Percentiles rank a stretch among this genome's conserved stretches.
Evolutionary conservation across 345 rosid species (phyloP).

Genomic region (Salix viminalis): DNA sequence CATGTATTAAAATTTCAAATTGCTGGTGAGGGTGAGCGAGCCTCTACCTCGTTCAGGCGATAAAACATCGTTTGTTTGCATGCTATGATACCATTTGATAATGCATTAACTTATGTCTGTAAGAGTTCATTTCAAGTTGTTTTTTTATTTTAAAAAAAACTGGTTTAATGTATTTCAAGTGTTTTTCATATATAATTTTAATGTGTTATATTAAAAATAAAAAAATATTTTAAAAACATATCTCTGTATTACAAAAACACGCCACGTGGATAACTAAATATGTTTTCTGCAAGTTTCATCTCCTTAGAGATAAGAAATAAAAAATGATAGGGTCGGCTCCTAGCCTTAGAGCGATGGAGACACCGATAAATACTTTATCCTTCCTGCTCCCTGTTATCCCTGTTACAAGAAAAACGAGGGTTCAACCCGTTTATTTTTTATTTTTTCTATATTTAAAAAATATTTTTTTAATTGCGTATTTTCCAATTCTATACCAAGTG

Average conservation of each 20-base stretch:
- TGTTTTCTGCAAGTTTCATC: neutral
- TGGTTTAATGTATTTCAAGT: neutral
- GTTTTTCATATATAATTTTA: no score
- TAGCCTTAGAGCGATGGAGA: neutral
- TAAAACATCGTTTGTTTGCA: no score
- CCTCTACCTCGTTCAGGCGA: no score
- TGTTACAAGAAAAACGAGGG: neutral
- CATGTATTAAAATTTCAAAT: no score
- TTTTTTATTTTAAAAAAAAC: no score
- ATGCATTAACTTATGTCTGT: no score
- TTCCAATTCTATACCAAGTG: neutral
- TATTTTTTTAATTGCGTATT: neutral
- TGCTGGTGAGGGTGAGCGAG: no score
- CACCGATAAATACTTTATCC: neutral
- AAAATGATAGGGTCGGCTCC: neutral
- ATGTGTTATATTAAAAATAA: no score
- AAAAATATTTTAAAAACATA: no score
- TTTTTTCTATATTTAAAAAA: no score
- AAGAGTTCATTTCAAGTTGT: neutral
- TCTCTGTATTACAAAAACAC: neutral
- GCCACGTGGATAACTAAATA: neutral
- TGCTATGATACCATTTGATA: no score
- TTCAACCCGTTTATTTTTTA: neutral
- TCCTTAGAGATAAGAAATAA: neutral
- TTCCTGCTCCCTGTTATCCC: neutral